These are phyloP conservation scores for Nakazawaea sp. DNA, from an alignment of 805 yeast genomes.

Conservation along the genomic window DNA sequence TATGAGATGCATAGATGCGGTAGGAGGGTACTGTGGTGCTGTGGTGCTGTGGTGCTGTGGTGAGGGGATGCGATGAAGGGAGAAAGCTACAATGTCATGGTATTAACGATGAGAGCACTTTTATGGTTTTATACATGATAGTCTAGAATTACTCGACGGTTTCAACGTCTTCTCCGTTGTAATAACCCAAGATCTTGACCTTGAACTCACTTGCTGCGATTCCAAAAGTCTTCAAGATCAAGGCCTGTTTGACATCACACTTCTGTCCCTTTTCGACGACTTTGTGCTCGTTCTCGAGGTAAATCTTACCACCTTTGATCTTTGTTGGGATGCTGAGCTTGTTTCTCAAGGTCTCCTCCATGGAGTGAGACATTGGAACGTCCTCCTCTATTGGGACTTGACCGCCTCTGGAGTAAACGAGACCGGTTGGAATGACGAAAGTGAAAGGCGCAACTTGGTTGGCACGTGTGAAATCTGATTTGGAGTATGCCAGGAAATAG, in stretches of 20 bases:
- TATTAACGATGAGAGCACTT: no score
- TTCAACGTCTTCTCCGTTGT: constrained; percentile 47
- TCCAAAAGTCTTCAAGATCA: constrained; percentile 91
- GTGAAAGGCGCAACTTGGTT: constrained; percentile 79
- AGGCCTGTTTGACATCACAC: constrained; percentile 85
- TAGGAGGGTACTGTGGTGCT: no score
- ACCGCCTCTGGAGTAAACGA: constrained; percentile 93
- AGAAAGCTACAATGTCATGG: background rate
- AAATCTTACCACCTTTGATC: constrained; percentile 83
- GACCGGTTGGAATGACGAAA: constrained; percentile 83
- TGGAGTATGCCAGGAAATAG: constrained; percentile 75
- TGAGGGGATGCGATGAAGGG: background rate
- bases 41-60: no score
- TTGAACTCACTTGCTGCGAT: constrained; percentile 89
- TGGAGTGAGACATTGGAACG: constrained; percentile 92
- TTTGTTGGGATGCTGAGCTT: constrained; percentile 87
- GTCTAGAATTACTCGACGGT: background rate
- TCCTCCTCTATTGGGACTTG: constrained; percentile 86
- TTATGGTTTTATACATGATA: background rate
- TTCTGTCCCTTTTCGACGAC: constrained; percentile 78
- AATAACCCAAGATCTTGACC: constrained; percentile 73
- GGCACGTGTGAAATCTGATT: constrained; percentile 84
- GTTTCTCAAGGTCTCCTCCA: constrained; percentile 88
- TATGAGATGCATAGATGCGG: background rate
- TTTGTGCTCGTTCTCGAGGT: constrained; percentile 63